These are phyloP conservation scores for Akanthomyces lecanii DNA, from an alignment of 2,329 filamentous ascomycete genomes.

Conservation along the genomic window DNA sequence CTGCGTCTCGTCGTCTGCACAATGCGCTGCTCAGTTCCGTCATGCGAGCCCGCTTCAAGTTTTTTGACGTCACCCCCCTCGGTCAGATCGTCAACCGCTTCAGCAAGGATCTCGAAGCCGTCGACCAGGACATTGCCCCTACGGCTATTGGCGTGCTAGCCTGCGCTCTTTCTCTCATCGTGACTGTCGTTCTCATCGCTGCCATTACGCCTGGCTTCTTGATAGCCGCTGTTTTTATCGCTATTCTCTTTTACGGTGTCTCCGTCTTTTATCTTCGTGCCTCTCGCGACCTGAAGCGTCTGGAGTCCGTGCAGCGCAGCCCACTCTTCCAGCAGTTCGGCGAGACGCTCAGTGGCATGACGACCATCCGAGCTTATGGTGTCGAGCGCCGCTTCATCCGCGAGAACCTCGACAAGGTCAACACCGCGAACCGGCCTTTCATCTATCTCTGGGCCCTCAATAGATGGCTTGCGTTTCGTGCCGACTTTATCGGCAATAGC, in stretches of 20 bases:
- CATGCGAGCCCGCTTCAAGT: conserved; percentile 88
- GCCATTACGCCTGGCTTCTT: conserved; percentile 87
- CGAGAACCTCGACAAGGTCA: conserved; percentile 84
- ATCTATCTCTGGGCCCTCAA: conserved; percentile 97
- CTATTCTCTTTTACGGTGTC: conserved; percentile 73
- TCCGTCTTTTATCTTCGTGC: conserved; percentile 85
- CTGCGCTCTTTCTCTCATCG: conserved; percentile 64
- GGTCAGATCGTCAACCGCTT: conserved; percentile 98
- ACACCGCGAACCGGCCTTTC: conserved; percentile 87
- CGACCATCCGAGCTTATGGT: conserved; percentile 93
- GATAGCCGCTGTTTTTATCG: conserved; percentile 81
- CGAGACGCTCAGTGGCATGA: conserved; percentile 90
- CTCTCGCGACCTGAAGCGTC: conserved; percentile 89
- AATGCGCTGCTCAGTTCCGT: conserved; percentile 71
- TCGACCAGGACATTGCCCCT: conserved; percentile 94
- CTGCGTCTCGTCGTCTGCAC: conserved; percentile 82
- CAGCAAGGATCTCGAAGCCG: conserved; percentile 91
- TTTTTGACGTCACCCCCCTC: conserved; percentile 93
- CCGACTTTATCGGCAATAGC: conserved; percentile 83
- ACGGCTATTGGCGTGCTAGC: conserved; percentile 74
- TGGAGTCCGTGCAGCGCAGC: conserved; percentile 91
- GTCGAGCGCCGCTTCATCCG: conserved; percentile 90
- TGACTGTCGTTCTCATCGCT: conserved; percentile 84
- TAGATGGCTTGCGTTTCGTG: conserved; percentile 90
- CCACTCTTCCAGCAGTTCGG: conserved; percentile 97